Evolutionary conservation across 73 alveolate genomes (phyloP).

Genomic region (Tetrahymena elliotti): DNA sequence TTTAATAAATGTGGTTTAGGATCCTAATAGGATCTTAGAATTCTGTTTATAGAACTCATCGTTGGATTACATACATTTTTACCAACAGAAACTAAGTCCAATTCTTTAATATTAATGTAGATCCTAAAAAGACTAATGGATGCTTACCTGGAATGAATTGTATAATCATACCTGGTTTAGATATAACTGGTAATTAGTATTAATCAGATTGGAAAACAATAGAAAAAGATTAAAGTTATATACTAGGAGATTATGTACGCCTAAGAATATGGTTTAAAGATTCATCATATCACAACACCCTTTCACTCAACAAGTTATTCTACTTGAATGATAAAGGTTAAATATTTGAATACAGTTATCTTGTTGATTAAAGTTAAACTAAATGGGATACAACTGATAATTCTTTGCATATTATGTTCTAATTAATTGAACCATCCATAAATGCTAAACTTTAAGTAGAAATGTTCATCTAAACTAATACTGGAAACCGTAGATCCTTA

Average conservation of each 20-base stretch:
- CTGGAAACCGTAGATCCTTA: background rate
- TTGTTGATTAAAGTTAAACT: background rate
- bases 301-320: background rate
- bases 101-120: background rate
- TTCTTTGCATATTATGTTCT: background rate
- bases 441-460: background rate
- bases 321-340: background rate
- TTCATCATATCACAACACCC: background rate
- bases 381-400: background rate
- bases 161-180: background rate
- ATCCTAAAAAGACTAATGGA: background rate
- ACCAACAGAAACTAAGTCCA: background rate
- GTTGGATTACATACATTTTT: background rate
- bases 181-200: background rate
- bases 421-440: background rate
- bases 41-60: background rate
- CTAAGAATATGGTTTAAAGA: background rate
- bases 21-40: background rate
- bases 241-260: background rate
- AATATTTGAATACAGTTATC: background rate
- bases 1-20: background rate
- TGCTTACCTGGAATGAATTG: background rate
- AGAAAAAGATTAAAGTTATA: background rate
- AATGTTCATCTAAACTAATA: background rate
- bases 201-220: background rate